Base-by-base conservation (phyloP, 495 filamentous ascomycete species). In the Hyphodiscus hymeniophilus region DNA sequence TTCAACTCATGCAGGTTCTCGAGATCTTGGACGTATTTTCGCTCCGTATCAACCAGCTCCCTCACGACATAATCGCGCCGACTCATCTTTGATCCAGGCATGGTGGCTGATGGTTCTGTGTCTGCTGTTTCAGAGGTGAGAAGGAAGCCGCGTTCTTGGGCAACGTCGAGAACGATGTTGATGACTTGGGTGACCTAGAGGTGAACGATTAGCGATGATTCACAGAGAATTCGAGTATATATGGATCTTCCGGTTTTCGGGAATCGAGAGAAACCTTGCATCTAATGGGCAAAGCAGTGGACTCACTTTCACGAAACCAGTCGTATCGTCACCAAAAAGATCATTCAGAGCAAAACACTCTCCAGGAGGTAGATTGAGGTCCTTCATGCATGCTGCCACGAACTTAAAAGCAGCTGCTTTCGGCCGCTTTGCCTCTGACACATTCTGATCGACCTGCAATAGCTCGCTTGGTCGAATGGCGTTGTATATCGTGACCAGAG, bases 1-100 rank as follows among this genome's bases (percentile, higher is more conserved):
- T 96, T 96, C 48, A 97, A 77, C 42, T 89, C 84, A 59, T 97
- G 90, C 15, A 98, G 65, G 52, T 90, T 89, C 60, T 97, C 91
- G 22, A 98, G 71, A 68, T 97, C 90, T 58, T 97, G 91, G n/a
- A 97, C 94, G 54, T 98, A 98, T 61, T 95, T 94, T 33, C 92
- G 82, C 63, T 98, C 92, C 3, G 91, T 97, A 55, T 87, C 85
- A 38, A 98, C 80, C 38, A 98, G 66, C 61, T 98, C 92, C 55
- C 84, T 79, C 24, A 98, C 77, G 50, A 97, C 84, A 57, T 94
- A 82, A 47, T 95, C 82, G 33, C 88, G 74, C 59, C 89, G 87
- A 42, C 85, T 92, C 56, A 88, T 79, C 56, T 76, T 62, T 49
- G 73, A 64, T 36, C 63, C 71, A 10, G 26, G 12, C n/a, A 67